A percentile compares a stretch with the other conserved stretches of the same genome.
Evolutionary conservation across 1,284 basidiomycete species (phyloP).

Genomic region (Heterobasidion irregulare): DNA sequence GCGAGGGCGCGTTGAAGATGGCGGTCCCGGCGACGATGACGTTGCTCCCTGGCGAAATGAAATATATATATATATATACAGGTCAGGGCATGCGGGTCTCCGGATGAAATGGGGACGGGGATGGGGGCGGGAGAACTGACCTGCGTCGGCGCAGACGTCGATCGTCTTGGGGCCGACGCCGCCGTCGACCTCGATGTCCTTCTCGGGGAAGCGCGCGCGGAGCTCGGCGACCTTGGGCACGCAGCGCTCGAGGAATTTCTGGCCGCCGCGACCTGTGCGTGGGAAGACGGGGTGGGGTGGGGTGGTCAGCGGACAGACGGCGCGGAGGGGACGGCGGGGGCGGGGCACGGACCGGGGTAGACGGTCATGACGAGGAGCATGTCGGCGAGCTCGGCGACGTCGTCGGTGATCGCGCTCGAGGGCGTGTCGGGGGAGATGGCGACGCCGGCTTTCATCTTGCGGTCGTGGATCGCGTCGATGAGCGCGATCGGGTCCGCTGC

Average conservation of each 20-base stretch:
- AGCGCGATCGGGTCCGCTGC: slow-evolving; percentile 67
- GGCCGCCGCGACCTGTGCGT: slow-evolving; percentile 76
- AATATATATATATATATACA: no score
- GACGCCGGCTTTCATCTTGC: slow-evolving; percentile 85
- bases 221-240: slow-evolving; percentile 92
- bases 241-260: slow-evolving; percentile 94
- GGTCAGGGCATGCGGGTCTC: not conserved
- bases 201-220: slow-evolving; percentile 82
- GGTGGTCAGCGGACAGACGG: no score
- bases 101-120: not conserved
- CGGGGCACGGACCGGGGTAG: slow-evolving; percentile 57
- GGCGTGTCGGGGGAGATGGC: slow-evolving; percentile 94
- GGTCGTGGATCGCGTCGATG: slow-evolving; percentile 68
- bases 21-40: slow-evolving; percentile 98
- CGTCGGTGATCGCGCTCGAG: slow-evolving; percentile 77
- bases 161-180: slow-evolving; percentile 92
- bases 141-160: slow-evolving; percentile 84
- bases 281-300: not conserved
- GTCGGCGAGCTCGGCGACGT: slow-evolving; percentile 73
- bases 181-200: slow-evolving; percentile 96
- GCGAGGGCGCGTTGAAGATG: slow-evolving; percentile 79
- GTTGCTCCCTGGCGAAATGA: slow-evolving; percentile 69
- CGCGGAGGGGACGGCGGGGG: not conserved
- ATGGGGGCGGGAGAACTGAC: slow-evolving; percentile 30
- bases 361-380: slow-evolving; percentile 99